Percentiles rank a stretch among this genome's conserved stretches.
phyloP scores from a whole-genome alignment of 164 flowering plant species.

The Cinnamomum micranthum region DNA sequence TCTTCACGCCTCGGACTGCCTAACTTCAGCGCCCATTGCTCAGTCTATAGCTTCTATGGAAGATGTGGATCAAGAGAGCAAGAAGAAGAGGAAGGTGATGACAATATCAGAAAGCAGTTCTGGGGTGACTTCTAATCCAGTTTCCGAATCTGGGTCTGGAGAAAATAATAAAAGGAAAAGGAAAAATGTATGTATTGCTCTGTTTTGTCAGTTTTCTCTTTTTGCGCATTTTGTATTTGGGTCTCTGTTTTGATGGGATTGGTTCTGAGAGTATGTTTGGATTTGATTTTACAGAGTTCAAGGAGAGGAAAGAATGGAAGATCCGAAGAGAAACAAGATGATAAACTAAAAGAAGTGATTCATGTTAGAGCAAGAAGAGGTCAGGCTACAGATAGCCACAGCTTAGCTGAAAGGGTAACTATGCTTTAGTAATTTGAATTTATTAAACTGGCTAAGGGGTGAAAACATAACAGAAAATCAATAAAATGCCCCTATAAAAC shows the following conservation, averaged over 20 bases:
- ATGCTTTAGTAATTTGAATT: neutral
- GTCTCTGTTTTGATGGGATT: neutral
- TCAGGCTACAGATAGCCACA: conserved; percentile 74
- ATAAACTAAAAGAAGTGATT: conserved; percentile 52
- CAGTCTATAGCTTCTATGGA: conserved; percentile 13
- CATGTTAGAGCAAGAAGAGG: conserved; percentile 76
- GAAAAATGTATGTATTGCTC: conserved; percentile 21
- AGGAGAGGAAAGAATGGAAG: conserved; percentile 38
- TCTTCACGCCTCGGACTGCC: conserved; percentile 3
- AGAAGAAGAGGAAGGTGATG: conserved; percentile 22
- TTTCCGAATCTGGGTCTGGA: conserved; percentile 11
- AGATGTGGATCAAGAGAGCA: conserved; percentile 13
- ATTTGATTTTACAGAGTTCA: conserved; percentile 21
- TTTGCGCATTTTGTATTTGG: neutral
- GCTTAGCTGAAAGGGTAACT: conserved; percentile 67
- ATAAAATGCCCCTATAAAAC: neutral
- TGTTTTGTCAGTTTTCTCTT: conserved; percentile 1
- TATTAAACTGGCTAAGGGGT: neutral
- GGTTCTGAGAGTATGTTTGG: neutral
- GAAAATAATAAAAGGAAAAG: conserved; percentile 13
- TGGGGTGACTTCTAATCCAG: conserved; percentile 20
- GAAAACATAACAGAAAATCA: neutral
- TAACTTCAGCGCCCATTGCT: conserved; percentile 13
- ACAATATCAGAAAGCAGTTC: conserved; percentile 25
- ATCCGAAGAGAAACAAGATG: conserved; percentile 24